Percentiles rank a stretch among this genome's conserved stretches.
phyloP scores from a whole-genome alignment of 164 flowering plant species.

The Taxillus chinensis region DNA sequence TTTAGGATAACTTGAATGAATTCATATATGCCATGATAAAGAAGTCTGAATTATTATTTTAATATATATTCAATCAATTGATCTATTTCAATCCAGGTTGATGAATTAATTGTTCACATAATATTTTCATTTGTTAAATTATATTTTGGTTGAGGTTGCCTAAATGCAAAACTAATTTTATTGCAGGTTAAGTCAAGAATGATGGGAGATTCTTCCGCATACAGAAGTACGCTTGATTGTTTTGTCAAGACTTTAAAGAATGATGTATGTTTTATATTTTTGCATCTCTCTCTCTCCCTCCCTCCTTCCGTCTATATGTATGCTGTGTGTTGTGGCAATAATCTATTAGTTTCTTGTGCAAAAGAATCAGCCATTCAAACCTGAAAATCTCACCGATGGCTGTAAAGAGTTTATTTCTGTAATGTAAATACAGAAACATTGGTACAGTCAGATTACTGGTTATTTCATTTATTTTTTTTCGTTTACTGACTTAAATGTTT shows the following conservation, averaged over 20 bases:
- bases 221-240: conserved; percentile 3
- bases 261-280: not conserved
- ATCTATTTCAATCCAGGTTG: not conserved
- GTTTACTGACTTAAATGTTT: no score
- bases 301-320: not conserved
- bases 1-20: no score
- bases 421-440: no score
- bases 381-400: no score
- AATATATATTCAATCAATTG: not conserved
- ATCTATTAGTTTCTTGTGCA: no score
- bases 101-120: not conserved
- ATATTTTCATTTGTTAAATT: not conserved
- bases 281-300: not conserved
- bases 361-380: no score
- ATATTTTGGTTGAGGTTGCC: not conserved
- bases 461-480: no score
- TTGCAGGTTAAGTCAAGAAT: conserved; percentile 3
- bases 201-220: conserved; percentile 1
- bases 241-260: conserved; percentile 2
- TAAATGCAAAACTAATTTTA: not conserved
- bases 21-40: no score
- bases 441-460: no score
- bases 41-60: not conserved
- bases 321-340: no score
- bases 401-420: no score